Conservation (phyloP, 169 alveolate species). For the Plasmodium gonderi region DNA sequence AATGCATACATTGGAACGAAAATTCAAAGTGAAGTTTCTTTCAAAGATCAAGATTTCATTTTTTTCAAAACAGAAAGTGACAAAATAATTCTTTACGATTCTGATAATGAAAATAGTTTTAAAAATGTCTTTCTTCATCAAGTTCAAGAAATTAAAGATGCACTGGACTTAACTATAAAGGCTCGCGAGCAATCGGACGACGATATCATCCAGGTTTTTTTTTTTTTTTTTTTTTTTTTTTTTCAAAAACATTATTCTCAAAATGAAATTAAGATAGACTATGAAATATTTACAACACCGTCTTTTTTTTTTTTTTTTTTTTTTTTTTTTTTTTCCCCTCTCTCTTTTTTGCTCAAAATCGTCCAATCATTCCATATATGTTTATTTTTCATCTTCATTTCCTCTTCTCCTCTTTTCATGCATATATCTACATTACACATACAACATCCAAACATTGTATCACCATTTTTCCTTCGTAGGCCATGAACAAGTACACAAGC, state of each 20-base stretch:
- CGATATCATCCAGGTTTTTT: conserved; percentile 52
- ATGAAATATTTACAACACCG: too few relatives aligned
- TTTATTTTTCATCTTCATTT: too few relatives aligned
- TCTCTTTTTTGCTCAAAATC: too few relatives aligned
- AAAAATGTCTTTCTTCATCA: conserved; percentile 38
- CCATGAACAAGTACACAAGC: conserved; percentile 69
- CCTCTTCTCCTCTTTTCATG: too few relatives aligned
- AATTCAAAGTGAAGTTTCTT: conserved; percentile 60
- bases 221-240: too few relatives aligned
- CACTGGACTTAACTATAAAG: conserved; percentile 45
- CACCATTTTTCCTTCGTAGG: not conserved
- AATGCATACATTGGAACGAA: conserved; percentile 27
- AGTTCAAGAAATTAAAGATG: conserved; percentile 59
- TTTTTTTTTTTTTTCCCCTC: not conserved
- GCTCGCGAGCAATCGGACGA: conserved; percentile 72
- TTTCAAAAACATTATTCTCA: too few relatives aligned
- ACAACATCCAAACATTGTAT: not conserved
- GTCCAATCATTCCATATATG: too few relatives aligned
- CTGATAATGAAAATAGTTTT: conserved; percentile 38
- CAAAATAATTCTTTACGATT: conserved; percentile 14
- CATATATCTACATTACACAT: too few relatives aligned
- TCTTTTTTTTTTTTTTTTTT: not conserved
- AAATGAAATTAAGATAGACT: too few relatives aligned
- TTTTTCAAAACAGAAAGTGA: conserved; percentile 55
- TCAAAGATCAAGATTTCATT: conserved; percentile 34